Evolutionary conservation across 176 grass and related monocot genomes (phyloP), one percentile per base, ranked within the genome.

Genomic region (Canna indica): DNA sequence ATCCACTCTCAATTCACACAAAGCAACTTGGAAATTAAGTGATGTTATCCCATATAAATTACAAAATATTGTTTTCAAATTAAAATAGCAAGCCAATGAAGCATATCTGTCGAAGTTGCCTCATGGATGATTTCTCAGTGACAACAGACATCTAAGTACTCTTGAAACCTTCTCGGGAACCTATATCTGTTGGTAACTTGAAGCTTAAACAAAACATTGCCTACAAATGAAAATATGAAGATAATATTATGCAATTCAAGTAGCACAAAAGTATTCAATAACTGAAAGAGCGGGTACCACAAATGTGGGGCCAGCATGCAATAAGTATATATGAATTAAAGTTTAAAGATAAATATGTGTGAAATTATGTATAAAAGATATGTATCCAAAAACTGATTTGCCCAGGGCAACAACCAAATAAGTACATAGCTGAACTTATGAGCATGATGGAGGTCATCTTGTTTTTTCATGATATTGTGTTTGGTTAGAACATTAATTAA

Each of bases 131-230:
- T 38, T 17, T 41, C 20, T 65, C 62, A 39, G 34, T 18, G 17
- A 4, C 17, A 53, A 53, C 17, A 44, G 11, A 25, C 10, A 0
- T 25, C 26, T 7, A 58, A 59, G 7, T 6, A 39, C 35, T 38
- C 17, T 14, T n/a, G 22, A 38, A 18, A 66, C 24, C 34, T 24
- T 13, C 63, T 39, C 4, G 35, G 35, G 25, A 66, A 41, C 63
- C 38, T 22, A 39, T 24, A 36, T 87, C 83, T 74, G 73, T 32
- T 13, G 93, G 86, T 44, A 99, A 61, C 73, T 73, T 85, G 76
- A 93, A 99, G 81, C 94, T 99, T 60, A 99, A 87, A 73, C 89
- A 90, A 82, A 77, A 99, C 94, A 93, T 99, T 58, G 78, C 86
- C 94, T 93, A 82, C 53, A 79, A 79, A 70, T 60, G 60, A 76